Base-by-base conservation (phyloP, 495 filamentous ascomycete genomes). In the Chaetomium fimeti region DNA sequence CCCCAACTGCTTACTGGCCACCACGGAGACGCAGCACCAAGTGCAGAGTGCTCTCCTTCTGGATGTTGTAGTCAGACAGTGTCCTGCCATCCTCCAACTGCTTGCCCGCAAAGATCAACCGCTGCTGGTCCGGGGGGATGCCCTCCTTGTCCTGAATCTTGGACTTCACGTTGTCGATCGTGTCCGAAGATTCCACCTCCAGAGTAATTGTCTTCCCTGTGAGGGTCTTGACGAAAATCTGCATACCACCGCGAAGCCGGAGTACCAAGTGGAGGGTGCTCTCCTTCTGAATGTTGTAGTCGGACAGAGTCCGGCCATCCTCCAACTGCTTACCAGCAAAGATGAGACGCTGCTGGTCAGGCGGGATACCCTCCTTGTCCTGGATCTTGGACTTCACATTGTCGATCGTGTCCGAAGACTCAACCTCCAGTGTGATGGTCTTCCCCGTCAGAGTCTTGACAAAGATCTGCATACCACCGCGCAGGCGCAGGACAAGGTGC, bases 201-300 rank as follows among this genome's bases (percentile, higher is more conserved):
- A 96, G 74, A 13, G 91, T 96, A 67, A 96, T 95, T 4, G 91
- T 95, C 87, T 95, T 96, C 18, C 91, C 92, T 12, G 92, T 95
- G 62, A 94, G 78, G 11, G 92, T 94, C 87, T 96, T 96, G 70
- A 95, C 91, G 75, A 95, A 95, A 68, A 95, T 93, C 72, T 95
- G 91, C 91, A 94, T 94, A 79, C 93, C 93, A 87, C 93, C 93
- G 83, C 93, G 92, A 15, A 98, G 89, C 76, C 94, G 90, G 62
- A 98, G 91, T 52, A 98, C 94, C 67, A 98, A 80, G 79, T 98
- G 94, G 15, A 98, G 84, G n/a, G 94, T 98, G 47, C 89, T 92
- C 78, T 98, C 94, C 81, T 98, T 98, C 77, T 98, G 94, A 58
- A 98, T 98, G 83, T 98, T 98, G 86, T 98, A 98, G 74, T 98